phyloP scores from a whole-genome alignment of 2,329 filamentous ascomycete species.

The Ophiobolus disseminans region DNA sequence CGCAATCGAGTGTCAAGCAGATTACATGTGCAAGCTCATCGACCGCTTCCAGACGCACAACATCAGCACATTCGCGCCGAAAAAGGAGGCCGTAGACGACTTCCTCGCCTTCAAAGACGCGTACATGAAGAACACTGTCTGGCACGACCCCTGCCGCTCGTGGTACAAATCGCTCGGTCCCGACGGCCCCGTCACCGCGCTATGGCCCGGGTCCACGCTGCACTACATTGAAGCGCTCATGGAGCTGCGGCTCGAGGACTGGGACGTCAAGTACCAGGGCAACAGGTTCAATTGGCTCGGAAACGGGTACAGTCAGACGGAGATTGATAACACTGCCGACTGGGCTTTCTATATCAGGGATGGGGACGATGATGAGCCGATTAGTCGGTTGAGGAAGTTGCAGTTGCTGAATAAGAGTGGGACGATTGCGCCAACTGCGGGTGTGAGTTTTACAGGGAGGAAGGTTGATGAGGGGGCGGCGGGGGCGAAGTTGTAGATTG shows the following conservation, averaged over 20 bases:
- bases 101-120: slow-evolving; percentile 58
- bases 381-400: slow-evolving; percentile 33
- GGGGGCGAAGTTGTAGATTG: slow-evolving; percentile 24
- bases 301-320: slow-evolving; percentile 46
- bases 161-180: slow-evolving; percentile 51
- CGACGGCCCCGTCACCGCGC: slow-evolving; percentile 48
- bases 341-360: slow-evolving; percentile 48
- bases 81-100: slow-evolving; percentile 56
- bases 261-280: slow-evolving; percentile 51
- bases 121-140: slow-evolving; percentile 57
- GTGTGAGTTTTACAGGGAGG: slow-evolving; percentile 26
- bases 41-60: slow-evolving; percentile 59
- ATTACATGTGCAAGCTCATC: slow-evolving; percentile 60
- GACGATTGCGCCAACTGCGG: slow-evolving; percentile 22
- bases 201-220: slow-evolving; percentile 57
- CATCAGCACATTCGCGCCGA: slow-evolving; percentile 54
- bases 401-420: slow-evolving; percentile 42
- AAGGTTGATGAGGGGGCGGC: slow-evolving; percentile 1
- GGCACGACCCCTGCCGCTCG: slow-evolving; percentile 53
- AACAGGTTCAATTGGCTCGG: slow-evolving; percentile 50
- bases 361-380: slow-evolving; percentile 41
- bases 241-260: slow-evolving; percentile 57
- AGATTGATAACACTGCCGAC: slow-evolving; percentile 45
- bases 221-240: slow-evolving; percentile 59
- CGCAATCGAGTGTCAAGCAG: slow-evolving; percentile 56